Evolutionary conservation across 164 flowering plant genomes (phyloP).

Genomic region (Kingdonia uniflora): DNA sequence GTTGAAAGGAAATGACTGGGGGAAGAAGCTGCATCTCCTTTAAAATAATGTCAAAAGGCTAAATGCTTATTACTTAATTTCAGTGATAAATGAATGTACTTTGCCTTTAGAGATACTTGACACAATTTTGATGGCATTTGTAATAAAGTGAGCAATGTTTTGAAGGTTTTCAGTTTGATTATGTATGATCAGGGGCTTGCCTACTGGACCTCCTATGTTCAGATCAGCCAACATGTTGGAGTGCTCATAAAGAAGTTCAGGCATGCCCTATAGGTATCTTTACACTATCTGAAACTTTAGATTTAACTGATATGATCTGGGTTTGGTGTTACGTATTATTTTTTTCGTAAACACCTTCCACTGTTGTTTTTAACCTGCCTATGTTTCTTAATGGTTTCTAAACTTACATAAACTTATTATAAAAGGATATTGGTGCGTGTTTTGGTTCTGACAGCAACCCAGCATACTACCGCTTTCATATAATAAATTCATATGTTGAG

Average conservation of each 20-base stretch:
- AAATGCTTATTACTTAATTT: no score
- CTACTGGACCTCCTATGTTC: conserved; percentile 27
- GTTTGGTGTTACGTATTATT: neutral
- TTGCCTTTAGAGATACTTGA: no score
- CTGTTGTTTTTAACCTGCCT: neutral
- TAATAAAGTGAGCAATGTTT: no score
- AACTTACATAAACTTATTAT: neutral
- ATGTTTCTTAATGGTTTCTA: neutral
- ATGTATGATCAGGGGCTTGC: conserved; percentile 23
- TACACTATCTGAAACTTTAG: neutral
- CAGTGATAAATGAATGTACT: no score
- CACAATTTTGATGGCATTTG: neutral
- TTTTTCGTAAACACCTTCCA: neutral
- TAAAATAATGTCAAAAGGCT: no score
- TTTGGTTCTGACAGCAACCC: no score
- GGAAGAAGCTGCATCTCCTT: no score
- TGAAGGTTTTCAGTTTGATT: no score
- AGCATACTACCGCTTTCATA: no score
- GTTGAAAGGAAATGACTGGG: no score
- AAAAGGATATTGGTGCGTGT: neutral
- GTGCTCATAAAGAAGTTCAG: conserved; percentile 9
- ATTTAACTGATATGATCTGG: neutral
- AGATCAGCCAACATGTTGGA: conserved; percentile 23
- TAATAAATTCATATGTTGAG: no score
- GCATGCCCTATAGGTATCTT: conserved; percentile 16